Percentiles rank a stretch among this genome's conserved stretches.
Evolutionary conservation across 768 basidiomycete genomes (phyloP).

Genomic region (Rhodotorula toruloides): DNA sequence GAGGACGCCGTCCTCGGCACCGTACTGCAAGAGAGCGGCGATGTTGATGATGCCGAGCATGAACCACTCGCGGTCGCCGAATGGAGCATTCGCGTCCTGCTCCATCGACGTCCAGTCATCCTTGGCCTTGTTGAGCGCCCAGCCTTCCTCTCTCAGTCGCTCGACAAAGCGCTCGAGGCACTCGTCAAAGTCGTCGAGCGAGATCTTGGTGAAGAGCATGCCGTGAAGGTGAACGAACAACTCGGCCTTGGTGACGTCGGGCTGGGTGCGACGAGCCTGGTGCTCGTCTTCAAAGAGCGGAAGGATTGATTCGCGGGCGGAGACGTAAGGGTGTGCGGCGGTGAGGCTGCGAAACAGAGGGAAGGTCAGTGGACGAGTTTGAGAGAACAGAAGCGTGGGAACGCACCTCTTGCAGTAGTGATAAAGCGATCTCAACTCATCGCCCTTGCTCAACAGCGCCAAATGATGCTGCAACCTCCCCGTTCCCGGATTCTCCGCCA

Average conservation of each 20-base stretch:
- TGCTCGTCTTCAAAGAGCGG: conserved; percentile 76
- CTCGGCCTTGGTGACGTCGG: conserved; percentile 65
- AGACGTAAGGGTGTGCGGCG: conserved; percentile 78
- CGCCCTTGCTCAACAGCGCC: conserved; percentile 73
- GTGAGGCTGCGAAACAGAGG: conserved; percentile 61
- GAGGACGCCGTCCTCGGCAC: conserved; percentile 65
- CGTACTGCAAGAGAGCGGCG: conserved; percentile 78
- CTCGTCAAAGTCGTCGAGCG: conserved; percentile 82
- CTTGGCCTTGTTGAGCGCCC: conserved; percentile 5
- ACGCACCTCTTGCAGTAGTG: conserved; percentile 90
- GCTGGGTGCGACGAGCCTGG: conserved; percentile 66
- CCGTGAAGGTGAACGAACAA: conserved; percentile 90
- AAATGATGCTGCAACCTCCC: conserved; percentile 93
- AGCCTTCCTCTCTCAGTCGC: conserved; percentile 44
- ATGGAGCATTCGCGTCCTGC: conserved; percentile 45
- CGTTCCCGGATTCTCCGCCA: conserved; percentile 84
- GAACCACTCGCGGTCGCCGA: conserved; percentile 69
- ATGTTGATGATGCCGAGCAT: conserved; percentile 92
- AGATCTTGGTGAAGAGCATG: conserved; percentile 92
- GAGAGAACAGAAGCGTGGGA: background rate
- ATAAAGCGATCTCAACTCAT: conserved; percentile 79
- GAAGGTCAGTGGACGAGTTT: background rate
- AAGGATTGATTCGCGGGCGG: conserved; percentile 82
- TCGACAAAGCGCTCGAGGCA: conserved; percentile 80
- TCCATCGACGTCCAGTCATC: conserved; percentile 47